Conservation (phyloP, 2,329 filamentous ascomycete genomes). For the Alternaria novae-zelandiae region DNA sequence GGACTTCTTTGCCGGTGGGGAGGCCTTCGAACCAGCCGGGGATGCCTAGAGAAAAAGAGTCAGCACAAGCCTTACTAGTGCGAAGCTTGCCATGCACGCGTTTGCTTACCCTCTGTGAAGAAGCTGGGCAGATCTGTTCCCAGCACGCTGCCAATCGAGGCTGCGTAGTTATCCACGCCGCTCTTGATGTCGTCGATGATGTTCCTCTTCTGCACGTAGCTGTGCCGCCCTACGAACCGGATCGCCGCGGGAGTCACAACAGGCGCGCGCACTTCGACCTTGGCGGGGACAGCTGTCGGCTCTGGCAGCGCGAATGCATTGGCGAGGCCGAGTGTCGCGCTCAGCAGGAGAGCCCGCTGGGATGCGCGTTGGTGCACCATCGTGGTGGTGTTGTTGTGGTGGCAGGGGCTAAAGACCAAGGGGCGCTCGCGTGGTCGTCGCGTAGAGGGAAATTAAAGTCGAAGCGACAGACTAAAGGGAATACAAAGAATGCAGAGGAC, state of each 20-base stretch:
- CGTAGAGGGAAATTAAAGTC: background rate
- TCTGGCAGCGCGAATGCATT: conserved; percentile 41
- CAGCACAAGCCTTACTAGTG: conserved; percentile 28
- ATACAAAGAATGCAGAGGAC: background rate
- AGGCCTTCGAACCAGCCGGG: conserved; percentile 70
- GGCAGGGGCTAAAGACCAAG: background rate
- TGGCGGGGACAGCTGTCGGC: conserved; percentile 38
- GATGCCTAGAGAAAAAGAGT: conserved; percentile 52
- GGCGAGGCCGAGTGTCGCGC: conserved; percentile 25
- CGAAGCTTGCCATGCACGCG: background rate
- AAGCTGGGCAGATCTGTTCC: conserved; percentile 46
- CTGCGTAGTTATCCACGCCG: conserved; percentile 36
- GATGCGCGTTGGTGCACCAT: conserved; percentile 23
- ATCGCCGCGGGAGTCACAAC: conserved; percentile 44
- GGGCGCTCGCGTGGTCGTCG: conserved; percentile 5
- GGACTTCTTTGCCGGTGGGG: conserved; percentile 66
- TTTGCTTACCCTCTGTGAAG: conserved; percentile 43
- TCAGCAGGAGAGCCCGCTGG: conserved; percentile 32
- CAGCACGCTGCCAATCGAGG: conserved; percentile 43
- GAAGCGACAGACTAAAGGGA: conserved; percentile 19
- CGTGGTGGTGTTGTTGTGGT: conserved; percentile 3
- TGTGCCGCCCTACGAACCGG: conserved; percentile 39
- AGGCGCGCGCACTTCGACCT: conserved; percentile 37
- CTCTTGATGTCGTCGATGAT: conserved; percentile 42
- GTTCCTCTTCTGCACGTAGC: conserved; percentile 42